Conservation (phyloP, 176 grass and related monocot species). For the Juncus inflexus region DNA sequence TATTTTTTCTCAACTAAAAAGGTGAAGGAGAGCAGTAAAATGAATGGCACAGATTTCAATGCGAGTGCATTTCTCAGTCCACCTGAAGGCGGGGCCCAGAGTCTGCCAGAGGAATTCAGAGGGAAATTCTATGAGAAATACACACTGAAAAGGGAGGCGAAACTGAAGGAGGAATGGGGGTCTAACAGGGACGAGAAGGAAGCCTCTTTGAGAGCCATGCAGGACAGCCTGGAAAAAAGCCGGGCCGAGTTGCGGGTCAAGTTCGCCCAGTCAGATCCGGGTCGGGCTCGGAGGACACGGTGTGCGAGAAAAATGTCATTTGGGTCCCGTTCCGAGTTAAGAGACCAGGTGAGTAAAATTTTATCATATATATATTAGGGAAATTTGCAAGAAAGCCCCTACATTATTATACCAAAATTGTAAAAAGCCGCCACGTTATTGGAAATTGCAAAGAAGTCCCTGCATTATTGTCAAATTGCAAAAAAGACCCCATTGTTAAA, state of each 20-base stretch:
- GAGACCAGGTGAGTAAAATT: constrained; percentile 36
- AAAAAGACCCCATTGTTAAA: too few species aligned
- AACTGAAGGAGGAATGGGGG: constrained; percentile 83
- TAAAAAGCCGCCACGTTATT: too few species aligned
- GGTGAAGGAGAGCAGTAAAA: constrained; percentile 40
- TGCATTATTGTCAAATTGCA: too few species aligned
- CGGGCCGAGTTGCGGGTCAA: constrained; percentile 75
- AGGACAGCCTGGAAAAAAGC: constrained; percentile 71
- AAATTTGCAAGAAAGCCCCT: too few species aligned
- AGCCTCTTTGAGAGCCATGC: constrained; percentile 83
- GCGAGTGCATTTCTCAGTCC: constrained; percentile 46
- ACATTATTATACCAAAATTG: too few species aligned
- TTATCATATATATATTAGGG: neutral
- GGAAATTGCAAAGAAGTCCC: too few species aligned
- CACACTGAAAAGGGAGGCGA: constrained; percentile 82
- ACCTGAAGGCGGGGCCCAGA: constrained; percentile 50
- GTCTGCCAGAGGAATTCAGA: constrained; percentile 65
- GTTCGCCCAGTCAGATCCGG: constrained; percentile 49
- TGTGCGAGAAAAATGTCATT: constrained; percentile 44
- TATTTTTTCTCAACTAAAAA: constrained; percentile 36
- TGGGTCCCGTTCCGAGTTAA: constrained; percentile 39
- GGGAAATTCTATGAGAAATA: constrained; percentile 97
- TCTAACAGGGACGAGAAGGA: constrained; percentile 66
- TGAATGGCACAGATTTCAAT: constrained; percentile 39
- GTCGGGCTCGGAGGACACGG: constrained; percentile 33